Percentiles rank a stretch among this genome's conserved stretches.
These are phyloP conservation scores for Hypoxylon subgilvum DNA, from an alignment of 495 filamentous ascomycete species.

Conservation along the genomic window DNA sequence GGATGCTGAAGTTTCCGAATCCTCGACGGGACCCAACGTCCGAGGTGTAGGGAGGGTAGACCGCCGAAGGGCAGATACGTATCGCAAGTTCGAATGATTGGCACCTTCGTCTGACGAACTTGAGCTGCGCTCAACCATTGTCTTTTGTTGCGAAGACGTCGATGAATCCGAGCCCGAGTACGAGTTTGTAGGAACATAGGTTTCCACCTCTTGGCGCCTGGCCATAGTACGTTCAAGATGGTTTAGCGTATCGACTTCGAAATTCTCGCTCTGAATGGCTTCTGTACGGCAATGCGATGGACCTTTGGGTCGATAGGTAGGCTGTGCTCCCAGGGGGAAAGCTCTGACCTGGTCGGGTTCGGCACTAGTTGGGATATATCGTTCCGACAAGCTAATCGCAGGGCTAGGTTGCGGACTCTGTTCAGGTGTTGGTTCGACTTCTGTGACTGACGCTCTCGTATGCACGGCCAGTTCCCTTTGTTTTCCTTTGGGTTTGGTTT, in stretches of 20 bases:
- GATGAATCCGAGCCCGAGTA: slow-evolving; percentile 33
- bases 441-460: slow-evolving; percentile 18
- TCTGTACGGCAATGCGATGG: slow-evolving; percentile 22
- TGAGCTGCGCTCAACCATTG: slow-evolving; percentile 34
- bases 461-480: slow-evolving; percentile 32
- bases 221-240: slow-evolving; percentile 11
- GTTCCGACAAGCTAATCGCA: slow-evolving; percentile 32
- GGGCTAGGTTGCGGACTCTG: slow-evolving; percentile 40
- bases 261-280: slow-evolving; percentile 2
- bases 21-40: slow-evolving; percentile 15
- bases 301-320: slow-evolving; percentile 31
- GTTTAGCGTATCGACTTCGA: slow-evolving; percentile 9
- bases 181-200: slow-evolving; percentile 38
- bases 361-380: slow-evolving; percentile 22
- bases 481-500: slow-evolving; percentile 28
- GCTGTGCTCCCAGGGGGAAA: slow-evolving; percentile 24
- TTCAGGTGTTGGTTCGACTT: slow-evolving; percentile 33
- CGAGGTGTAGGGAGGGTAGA: slow-evolving; percentile 14
- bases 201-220: slow-evolving; percentile 30
- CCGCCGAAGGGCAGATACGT: slow-evolving; percentile 29
- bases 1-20: not conserved
- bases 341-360: slow-evolving; percentile 14
- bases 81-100: slow-evolving; percentile 19
- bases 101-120: slow-evolving; percentile 39
- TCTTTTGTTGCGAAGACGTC: slow-evolving; percentile 33